Conservation (phyloP, 2,329 filamentous ascomycete genomes). For the Ceratocystis ficicola region DNA sequence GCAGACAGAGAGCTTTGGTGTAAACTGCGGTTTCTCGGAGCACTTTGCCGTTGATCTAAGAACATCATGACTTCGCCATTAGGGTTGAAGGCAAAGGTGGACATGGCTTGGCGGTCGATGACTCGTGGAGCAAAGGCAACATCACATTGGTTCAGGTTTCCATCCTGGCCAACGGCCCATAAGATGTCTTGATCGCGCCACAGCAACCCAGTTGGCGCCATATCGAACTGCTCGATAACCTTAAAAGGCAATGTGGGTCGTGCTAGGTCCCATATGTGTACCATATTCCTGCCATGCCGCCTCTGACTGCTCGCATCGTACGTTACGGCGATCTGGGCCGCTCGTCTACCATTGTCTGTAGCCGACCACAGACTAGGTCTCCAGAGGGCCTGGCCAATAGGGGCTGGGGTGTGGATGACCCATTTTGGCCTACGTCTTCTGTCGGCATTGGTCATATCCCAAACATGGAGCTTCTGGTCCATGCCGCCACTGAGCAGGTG, state of each 20-base stretch:
- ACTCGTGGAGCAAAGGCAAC: slow-evolving; percentile 51
- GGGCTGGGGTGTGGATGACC: slow-evolving; percentile 48
- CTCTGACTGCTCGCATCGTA: slow-evolving; percentile 47
- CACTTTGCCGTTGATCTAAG: slow-evolving; percentile 44
- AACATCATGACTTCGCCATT: slow-evolving; percentile 49
- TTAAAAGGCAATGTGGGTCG: slow-evolving; percentile 55
- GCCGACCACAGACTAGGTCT: slow-evolving; percentile 54
- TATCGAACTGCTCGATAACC: slow-evolving; percentile 49
- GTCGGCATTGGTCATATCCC: slow-evolving; percentile 51
- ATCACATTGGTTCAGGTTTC: slow-evolving; percentile 52
- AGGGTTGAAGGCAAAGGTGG: slow-evolving; percentile 48
- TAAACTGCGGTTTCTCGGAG: background rate
- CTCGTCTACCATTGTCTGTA: slow-evolving; percentile 45
- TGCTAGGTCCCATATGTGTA: slow-evolving; percentile 59
- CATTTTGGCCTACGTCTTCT: slow-evolving; percentile 53
- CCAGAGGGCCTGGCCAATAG: slow-evolving; percentile 49
- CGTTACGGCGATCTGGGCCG: slow-evolving; percentile 49
- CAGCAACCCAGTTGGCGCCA: slow-evolving; percentile 44
- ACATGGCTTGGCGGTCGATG: slow-evolving; percentile 50
- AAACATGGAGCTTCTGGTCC: slow-evolving; percentile 51
- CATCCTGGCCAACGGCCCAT: slow-evolving; percentile 53
- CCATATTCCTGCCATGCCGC: slow-evolving; percentile 43
- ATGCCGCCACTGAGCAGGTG: slow-evolving; percentile 52
- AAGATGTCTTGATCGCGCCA: slow-evolving; percentile 55
- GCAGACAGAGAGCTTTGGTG: background rate